Evolutionary conservation across 2,329 filamentous ascomycete genomes (phyloP).

Genomic region (Diaporthe batatas): DNA sequence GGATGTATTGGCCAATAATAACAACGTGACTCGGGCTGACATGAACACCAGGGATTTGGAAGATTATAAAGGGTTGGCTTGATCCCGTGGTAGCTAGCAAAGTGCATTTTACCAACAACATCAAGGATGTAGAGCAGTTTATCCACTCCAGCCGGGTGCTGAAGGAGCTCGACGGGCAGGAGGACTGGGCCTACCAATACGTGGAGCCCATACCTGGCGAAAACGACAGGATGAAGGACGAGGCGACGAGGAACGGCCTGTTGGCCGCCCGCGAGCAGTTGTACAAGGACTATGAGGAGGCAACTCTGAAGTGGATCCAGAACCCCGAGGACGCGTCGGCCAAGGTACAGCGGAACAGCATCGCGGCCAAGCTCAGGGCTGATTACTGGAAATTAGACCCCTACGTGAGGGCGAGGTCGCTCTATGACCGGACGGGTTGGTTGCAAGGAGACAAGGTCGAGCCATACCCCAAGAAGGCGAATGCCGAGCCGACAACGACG

Average conservation of each 20-base stretch:
- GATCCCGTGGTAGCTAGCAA: conserved; percentile 96
- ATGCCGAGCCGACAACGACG: conserved; percentile 52
- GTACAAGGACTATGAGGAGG: conserved; percentile 79
- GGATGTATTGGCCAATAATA: neutral
- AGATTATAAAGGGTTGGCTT: conserved; percentile 93
- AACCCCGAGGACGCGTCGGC: conserved; percentile 61
- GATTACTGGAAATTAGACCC: conserved; percentile 94
- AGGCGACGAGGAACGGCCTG: conserved; percentile 72
- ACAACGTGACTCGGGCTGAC: conserved; percentile 38
- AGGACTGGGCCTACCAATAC: conserved; percentile 88
- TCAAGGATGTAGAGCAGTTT: conserved; percentile 82
- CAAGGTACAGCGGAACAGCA: conserved; percentile 68
- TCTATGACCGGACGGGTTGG: conserved; percentile 86
- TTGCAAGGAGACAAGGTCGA: conserved; percentile 78
- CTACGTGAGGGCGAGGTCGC: conserved; percentile 83
- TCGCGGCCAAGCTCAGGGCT: conserved; percentile 74
- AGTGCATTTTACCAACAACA: conserved; percentile 90
- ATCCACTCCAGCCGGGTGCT: conserved; percentile 79
- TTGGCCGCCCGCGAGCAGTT: conserved; percentile 73
- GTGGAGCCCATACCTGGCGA: conserved; percentile 81
- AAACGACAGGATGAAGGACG: conserved; percentile 80
- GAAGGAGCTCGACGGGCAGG: conserved; percentile 87
- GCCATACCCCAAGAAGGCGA: conserved; percentile 69
- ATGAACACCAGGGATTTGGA: conserved; percentile 81
- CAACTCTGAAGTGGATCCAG: conserved; percentile 81